Evolutionary conservation across 345 rosid species (phyloP).

Genomic region (Gossypium raimondii): DNA sequence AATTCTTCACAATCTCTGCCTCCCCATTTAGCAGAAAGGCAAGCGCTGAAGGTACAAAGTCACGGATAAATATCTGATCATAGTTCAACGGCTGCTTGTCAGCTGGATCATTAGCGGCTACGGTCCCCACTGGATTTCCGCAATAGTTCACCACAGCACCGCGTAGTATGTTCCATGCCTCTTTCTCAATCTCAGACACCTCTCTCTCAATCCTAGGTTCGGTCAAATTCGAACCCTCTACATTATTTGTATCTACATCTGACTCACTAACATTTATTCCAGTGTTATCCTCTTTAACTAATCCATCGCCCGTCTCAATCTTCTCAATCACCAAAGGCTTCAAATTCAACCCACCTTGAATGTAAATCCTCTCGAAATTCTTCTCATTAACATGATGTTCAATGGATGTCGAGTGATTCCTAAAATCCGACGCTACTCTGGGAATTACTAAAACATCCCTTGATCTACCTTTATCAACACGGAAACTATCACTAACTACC

Average conservation of each 20-base stretch:
- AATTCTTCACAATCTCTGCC: conserved; percentile 81
- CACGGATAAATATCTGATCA: conserved; percentile 94
- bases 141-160: conserved; percentile 64
- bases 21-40: conserved; percentile 91
- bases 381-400: conserved; percentile 58
- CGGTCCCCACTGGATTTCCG: conserved; percentile 79
- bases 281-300: conserved; percentile 36
- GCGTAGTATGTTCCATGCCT: conserved; percentile 86
- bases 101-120: conserved; percentile 76
- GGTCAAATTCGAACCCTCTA: conserved; percentile 34
- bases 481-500: conserved; percentile 19
- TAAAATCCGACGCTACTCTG: conserved; percentile 59
- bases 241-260: conserved; percentile 30
- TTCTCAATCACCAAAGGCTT: conserved; percentile 58
- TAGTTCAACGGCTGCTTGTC: conserved; percentile 73
- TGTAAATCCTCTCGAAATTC: conserved; percentile 66
- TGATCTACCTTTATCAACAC: conserved; percentile 27
- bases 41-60: conserved; percentile 91
- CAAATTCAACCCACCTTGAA: conserved; percentile 59
- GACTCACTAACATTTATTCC: conserved; percentile 33
- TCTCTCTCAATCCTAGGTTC: conserved; percentile 44
- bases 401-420: conserved; percentile 62
- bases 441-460: conserved; percentile 82
- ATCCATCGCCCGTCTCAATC: conserved; percentile 29
- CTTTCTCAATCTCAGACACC: conserved; percentile 58